A percentile compares a stretch with the other conserved stretches of the same genome.
Evolutionary conservation across 345 rosid species (phyloP).

Genomic region (Viola odorata): DNA sequence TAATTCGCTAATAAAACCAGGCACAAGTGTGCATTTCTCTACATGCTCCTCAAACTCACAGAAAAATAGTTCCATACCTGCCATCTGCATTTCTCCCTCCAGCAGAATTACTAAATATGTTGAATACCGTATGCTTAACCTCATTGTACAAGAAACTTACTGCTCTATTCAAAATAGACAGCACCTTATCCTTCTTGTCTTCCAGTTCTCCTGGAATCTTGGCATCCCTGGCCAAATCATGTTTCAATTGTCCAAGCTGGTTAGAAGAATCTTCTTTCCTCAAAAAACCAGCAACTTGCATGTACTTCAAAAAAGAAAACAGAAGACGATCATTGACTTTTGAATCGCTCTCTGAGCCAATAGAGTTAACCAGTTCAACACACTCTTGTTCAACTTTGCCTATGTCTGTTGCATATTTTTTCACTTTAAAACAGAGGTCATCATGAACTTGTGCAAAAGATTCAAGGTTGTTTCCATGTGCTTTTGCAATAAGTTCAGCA

Average conservation of each 20-base stretch:
- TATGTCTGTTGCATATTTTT: slow-evolving; percentile 56
- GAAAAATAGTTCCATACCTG: slow-evolving; percentile 36
- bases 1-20: slow-evolving; percentile 54
- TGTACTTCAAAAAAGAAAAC: slow-evolving; percentile 58
- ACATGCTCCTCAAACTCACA: slow-evolving; percentile 68
- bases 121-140: slow-evolving; percentile 43
- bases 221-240: slow-evolving; percentile 33
- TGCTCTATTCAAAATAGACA: slow-evolving; percentile 48
- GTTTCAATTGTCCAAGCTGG: slow-evolving; percentile 27
- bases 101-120: slow-evolving; percentile 33
- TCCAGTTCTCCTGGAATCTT: slow-evolving; percentile 31
- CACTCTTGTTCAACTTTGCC: slow-evolving; percentile 55
- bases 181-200: slow-evolving; percentile 56
- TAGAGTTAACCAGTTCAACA: slow-evolving; percentile 54
- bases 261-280: slow-evolving; percentile 41
- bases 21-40: slow-evolving; percentile 61
- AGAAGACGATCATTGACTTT: slow-evolving; percentile 71
- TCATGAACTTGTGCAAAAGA: slow-evolving; percentile 45
- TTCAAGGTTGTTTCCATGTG: slow-evolving; percentile 42
- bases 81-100: slow-evolving; percentile 33
- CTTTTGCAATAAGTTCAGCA: slow-evolving; percentile 53
- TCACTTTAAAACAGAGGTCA: slow-evolving; percentile 53
- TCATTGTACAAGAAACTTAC: slow-evolving; percentile 52
- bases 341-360: slow-evolving; percentile 56
- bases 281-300: slow-evolving; percentile 52